phyloP scores from a whole-genome alignment of 2,329 filamentous ascomycete species.

The Teratosphaeria nubilosa region DNA sequence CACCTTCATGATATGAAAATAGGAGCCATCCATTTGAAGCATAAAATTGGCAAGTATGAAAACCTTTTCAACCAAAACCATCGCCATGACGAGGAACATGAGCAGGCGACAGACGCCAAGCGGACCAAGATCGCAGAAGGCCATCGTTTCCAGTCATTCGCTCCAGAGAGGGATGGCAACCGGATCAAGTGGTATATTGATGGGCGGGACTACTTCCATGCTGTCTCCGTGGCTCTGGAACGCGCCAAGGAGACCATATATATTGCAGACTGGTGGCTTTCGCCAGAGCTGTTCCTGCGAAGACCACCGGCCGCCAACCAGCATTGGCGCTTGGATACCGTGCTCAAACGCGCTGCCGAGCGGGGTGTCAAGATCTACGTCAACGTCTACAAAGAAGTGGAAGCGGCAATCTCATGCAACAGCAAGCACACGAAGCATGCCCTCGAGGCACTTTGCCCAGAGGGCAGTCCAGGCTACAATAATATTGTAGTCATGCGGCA shows the following conservation, averaged over 20 bases:
- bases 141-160: slow-evolving; percentile 83
- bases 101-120: slow-evolving; percentile 73
- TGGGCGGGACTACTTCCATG: slow-evolving; percentile 87
- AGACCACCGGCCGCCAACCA: slow-evolving; percentile 74
- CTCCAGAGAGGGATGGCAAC: slow-evolving; percentile 76
- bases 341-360: slow-evolving; percentile 81
- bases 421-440: slow-evolving; percentile 87
- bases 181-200: slow-evolving; percentile 92
- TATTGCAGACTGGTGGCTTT: slow-evolving; percentile 95
- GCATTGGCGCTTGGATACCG: slow-evolving; percentile 75
- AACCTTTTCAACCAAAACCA: slow-evolving; percentile 76
- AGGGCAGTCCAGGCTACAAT: slow-evolving; percentile 69
- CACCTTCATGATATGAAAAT: slow-evolving; percentile 41
- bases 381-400: slow-evolving; percentile 77
- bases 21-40: slow-evolving; percentile 48
- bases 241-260: slow-evolving; percentile 88
- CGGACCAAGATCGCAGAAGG: slow-evolving; percentile 59
- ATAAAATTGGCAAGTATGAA: slow-evolving; percentile 53
- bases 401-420: slow-evolving; percentile 66
- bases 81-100: slow-evolving; percentile 87
- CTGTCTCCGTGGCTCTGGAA: slow-evolving; percentile 83
- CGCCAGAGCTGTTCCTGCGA: slow-evolving; percentile 75
- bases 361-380: slow-evolving; percentile 91
- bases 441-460: slow-evolving; percentile 65
- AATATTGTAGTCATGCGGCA: slow-evolving; percentile 87